phyloP scores from a whole-genome alignment of 768 basidiomycete genomes.

The Pilatotrama ljubarskyi region DNA sequence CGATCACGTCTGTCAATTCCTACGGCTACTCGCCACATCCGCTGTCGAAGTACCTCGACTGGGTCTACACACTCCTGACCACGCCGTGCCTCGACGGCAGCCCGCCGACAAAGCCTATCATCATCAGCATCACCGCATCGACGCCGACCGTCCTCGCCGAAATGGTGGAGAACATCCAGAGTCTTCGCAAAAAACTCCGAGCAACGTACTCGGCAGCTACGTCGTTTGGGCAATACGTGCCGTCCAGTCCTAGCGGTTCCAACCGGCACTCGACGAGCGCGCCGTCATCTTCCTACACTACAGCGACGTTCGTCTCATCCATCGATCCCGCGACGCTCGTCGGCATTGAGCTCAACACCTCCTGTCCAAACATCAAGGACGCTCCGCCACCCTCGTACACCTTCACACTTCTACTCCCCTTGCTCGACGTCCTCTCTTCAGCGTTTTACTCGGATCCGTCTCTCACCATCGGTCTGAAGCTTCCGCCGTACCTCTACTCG shows the following conservation, averaged over 20 bases:
- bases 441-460: conserved; percentile 50
- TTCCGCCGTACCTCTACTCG: conserved; percentile 70
- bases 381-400: conserved; percentile 69
- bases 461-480: conserved; percentile 72
- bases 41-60: conserved; percentile 62
- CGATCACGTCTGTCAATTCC: conserved; percentile 71
- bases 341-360: conserved; percentile 81
- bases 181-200: conserved; percentile 44
- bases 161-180: conserved; percentile 64
- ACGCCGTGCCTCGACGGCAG: conserved; percentile 29
- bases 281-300: conserved; percentile 21
- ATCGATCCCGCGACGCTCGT: conserved; percentile 41
- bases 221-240: conserved; percentile 12
- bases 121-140: conserved; percentile 78
- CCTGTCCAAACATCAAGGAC: conserved; percentile 75
- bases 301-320: conserved; percentile 5
- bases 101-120: conserved; percentile 56
- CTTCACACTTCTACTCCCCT: conserved; percentile 47
- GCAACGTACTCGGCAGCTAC: conserved; percentile 21
- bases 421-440: conserved; percentile 56
- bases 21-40: conserved; percentile 87
- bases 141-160: conserved; percentile 46
- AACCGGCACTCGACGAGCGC: conserved; percentile 4
- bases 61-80: conserved; percentile 56
- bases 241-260: conserved; percentile 7